Percentiles rank a stretch among this genome's conserved stretches.
Conservation (phyloP, 176 grass and related monocot genomes). For the Oryza longistaminata region DNA sequence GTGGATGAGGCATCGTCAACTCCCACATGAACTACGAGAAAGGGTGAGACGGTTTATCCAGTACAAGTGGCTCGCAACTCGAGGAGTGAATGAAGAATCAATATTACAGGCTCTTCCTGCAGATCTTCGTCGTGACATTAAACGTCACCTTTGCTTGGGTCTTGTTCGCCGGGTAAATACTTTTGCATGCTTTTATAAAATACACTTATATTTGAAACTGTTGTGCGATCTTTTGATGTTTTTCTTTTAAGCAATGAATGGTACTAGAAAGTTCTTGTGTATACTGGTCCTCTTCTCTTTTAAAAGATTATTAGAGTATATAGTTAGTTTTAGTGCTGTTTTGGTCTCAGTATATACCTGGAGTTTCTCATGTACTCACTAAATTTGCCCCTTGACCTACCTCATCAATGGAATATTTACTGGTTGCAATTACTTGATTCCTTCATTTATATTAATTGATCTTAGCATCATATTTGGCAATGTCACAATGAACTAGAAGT, state of each 20-base stretch:
- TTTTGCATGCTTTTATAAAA: slow-evolving; percentile 18
- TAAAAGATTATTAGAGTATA: background rate
- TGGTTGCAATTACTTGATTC: too few species aligned
- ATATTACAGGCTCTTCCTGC: slow-evolving; percentile 76
- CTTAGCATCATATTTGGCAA: too few species aligned
- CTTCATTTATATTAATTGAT: too few species aligned
- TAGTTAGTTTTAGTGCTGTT: background rate
- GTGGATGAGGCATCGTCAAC: slow-evolving; percentile 96
- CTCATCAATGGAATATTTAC: too few species aligned
- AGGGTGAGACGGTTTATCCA: slow-evolving; percentile 82
- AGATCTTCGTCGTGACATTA: slow-evolving; percentile 90
- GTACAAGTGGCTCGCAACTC: slow-evolving; percentile 97
- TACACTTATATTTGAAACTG: background rate
- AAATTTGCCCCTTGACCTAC: background rate
- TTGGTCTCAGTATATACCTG: background rate
- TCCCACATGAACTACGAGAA: slow-evolving; percentile 69
- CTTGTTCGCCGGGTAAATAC: slow-evolving; percentile 90
- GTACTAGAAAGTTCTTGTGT: background rate
- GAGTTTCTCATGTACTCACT: background rate
- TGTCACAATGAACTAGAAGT: too few species aligned
- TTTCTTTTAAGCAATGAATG: background rate
- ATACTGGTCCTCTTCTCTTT: background rate
- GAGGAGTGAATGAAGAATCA: slow-evolving; percentile 89
- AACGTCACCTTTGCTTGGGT: slow-evolving; percentile 86
- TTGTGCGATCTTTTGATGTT: background rate